Evolutionary conservation across 495 filamentous ascomycete species (phyloP).

Genomic region (Neurospora sp.): DNA sequence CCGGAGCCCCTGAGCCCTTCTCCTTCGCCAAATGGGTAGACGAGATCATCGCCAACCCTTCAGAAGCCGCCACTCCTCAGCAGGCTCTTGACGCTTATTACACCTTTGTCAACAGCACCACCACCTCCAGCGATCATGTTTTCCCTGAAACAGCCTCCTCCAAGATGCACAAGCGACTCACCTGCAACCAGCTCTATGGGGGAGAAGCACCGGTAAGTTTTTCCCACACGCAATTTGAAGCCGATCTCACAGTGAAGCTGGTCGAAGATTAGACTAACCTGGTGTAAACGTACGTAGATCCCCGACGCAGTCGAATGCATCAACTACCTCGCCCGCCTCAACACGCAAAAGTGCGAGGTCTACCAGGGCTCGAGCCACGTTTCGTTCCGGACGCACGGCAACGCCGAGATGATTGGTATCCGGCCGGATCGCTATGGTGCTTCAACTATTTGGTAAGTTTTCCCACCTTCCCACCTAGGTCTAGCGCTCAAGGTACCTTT

Average conservation of each 20-base stretch:
- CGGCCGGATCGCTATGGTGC: background rate
- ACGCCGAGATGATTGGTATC: background rate
- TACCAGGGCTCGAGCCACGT: background rate
- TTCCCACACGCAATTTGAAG: background rate
- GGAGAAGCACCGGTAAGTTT: background rate
- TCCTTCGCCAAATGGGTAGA: background rate
- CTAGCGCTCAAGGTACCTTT: too few species aligned
- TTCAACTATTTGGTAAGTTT: background rate
- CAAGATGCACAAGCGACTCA: background rate
- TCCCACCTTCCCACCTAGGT: too few species aligned
- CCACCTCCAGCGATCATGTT: background rate
- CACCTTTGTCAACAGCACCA: background rate
- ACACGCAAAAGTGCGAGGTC: background rate
- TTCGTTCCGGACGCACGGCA: background rate
- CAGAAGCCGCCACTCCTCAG: background rate
- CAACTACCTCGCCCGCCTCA: background rate
- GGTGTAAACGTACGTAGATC: background rate
- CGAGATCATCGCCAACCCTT: background rate
- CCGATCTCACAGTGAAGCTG: too few species aligned
- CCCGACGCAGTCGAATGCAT: background rate
- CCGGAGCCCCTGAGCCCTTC: background rate
- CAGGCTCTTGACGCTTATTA: background rate
- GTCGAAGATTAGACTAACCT: background rate
- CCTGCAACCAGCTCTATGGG: background rate
- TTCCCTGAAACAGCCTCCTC: background rate